These are phyloP conservation scores for Lenwebbia sp. DNA, from an alignment of 345 rosid genomes.

Conservation along the genomic window DNA sequence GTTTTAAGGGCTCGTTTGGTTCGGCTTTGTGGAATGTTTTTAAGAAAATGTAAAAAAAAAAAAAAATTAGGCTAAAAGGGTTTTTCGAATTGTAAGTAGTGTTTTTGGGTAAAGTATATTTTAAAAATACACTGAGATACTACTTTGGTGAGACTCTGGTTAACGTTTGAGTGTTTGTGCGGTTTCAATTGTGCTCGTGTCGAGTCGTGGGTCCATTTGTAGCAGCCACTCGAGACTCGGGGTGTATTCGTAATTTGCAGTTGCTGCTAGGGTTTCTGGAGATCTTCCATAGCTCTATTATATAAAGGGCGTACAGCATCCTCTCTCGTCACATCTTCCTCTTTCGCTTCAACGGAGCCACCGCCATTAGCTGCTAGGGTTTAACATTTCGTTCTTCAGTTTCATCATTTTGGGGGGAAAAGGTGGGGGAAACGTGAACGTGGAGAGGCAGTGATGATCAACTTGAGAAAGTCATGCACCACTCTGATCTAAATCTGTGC, in stretches of 20 bases:
- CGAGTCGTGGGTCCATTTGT: background rate
- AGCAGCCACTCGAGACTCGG: background rate
- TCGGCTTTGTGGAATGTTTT: too few species aligned
- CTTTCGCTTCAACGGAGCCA: background rate
- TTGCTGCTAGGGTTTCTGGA: background rate
- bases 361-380: background rate
- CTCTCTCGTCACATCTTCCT: background rate
- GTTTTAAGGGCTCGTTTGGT: too few species aligned
- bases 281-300: background rate
- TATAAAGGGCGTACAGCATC: background rate
- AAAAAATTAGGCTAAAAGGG: too few species aligned
- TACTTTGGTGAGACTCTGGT: too few species aligned
- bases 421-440: background rate
- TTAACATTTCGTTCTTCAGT: background rate
- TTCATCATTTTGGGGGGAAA: background rate
- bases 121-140: too few species aligned
- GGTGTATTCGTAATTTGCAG: background rate
- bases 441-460: conserved; percentile 29
- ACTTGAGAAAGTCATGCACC: conserved; percentile 52
- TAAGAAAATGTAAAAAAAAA: too few species aligned
- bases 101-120: too few species aligned
- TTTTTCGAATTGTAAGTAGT: too few species aligned
- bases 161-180: background rate
- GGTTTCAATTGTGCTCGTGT: background rate
- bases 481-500: conserved; percentile 40